Conservation (phyloP, 2,329 filamentous ascomycete genomes). For the Cladosporium oxysporum region DNA sequence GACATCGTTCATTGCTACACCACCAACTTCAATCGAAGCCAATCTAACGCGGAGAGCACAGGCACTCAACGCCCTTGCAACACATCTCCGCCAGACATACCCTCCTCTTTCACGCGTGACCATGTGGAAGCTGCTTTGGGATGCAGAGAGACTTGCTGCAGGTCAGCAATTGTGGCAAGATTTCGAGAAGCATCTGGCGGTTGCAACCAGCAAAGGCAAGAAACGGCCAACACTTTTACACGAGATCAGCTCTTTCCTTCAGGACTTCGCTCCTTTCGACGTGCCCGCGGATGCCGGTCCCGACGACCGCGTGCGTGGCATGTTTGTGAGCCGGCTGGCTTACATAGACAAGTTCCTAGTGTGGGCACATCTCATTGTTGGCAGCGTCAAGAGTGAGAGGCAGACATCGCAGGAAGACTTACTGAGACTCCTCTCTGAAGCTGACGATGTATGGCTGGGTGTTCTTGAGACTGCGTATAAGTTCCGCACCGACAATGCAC, state of each 20-base stretch:
- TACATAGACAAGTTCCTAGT: constrained; percentile 32
- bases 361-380: constrained; percentile 25
- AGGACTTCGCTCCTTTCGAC: constrained; percentile 72
- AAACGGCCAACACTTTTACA: constrained; percentile 70
- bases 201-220: constrained; percentile 50
- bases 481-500: constrained; percentile 71
- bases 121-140: constrained; percentile 80
- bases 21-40: constrained; percentile 73
- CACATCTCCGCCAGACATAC: constrained; percentile 67
- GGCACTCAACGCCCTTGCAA: constrained; percentile 74
- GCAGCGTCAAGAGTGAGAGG: constrained; percentile 26
- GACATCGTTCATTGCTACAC: constrained; percentile 69
- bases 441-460: constrained; percentile 70
- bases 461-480: constrained; percentile 64
- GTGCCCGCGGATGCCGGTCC: constrained; percentile 66
- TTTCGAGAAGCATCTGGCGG: constrained; percentile 67
- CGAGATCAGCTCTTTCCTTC: constrained; percentile 73
- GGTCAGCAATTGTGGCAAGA: constrained; percentile 77
- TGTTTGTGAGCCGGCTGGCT: constrained; percentile 62
- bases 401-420: constrained; percentile 44
- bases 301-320: constrained; percentile 77
- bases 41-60: constrained; percentile 73
- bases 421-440: constrained; percentile 59
- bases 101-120: constrained; percentile 64
- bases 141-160: constrained; percentile 86